Evolutionary conservation across 192 early-diverging fungal species (phyloP).

Genomic region (Coemansia sp.): DNA sequence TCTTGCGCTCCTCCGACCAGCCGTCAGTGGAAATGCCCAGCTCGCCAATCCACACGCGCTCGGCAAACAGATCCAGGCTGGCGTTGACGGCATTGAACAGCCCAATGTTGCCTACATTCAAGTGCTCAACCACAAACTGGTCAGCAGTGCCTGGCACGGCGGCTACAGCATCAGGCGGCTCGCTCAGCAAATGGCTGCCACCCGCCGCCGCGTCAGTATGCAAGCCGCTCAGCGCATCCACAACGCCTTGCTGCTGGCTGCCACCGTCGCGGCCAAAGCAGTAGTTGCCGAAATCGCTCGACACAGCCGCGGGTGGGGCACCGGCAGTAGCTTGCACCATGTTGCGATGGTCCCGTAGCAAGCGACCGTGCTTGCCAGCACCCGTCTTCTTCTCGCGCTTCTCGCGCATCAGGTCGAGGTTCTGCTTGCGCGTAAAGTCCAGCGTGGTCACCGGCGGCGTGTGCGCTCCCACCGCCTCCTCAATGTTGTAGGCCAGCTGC

Average conservation of each 20-base stretch:
- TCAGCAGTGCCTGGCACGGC: slow-evolving; percentile 36
- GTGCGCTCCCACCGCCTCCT: slow-evolving; percentile 39
- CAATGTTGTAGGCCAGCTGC: slow-evolving; percentile 43
- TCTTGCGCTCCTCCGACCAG: slow-evolving; percentile 57
- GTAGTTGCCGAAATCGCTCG: not conserved
- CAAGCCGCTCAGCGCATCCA: slow-evolving; percentile 5
- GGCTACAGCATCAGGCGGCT: slow-evolving; percentile 3
- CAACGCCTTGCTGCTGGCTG: slow-evolving; percentile 3
- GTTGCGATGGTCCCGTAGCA: slow-evolving; percentile 19
- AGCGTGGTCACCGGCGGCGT: slow-evolving; percentile 44
- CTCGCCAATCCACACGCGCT: slow-evolving; percentile 73
- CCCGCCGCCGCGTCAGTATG: slow-evolving; percentile 6
- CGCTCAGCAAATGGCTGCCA: not conserved
- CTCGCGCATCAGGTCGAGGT: slow-evolving; percentile 36
- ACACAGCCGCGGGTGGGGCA: not conserved
- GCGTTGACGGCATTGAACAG: slow-evolving; percentile 86
- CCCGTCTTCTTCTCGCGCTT: slow-evolving; percentile 37
- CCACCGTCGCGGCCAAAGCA: slow-evolving; percentile 1
- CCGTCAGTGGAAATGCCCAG: slow-evolving; percentile 71
- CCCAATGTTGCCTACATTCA: slow-evolving; percentile 87
- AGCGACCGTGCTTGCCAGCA: slow-evolving; percentile 33
- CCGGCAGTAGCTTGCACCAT: not conserved
- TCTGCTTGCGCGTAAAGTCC: slow-evolving; percentile 49
- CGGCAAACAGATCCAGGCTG: slow-evolving; percentile 51
- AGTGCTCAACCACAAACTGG: slow-evolving; percentile 67